Base-by-base conservation (phyloP, 2,329 filamentous ascomycete species). In the Apiospora arundinis region DNA sequence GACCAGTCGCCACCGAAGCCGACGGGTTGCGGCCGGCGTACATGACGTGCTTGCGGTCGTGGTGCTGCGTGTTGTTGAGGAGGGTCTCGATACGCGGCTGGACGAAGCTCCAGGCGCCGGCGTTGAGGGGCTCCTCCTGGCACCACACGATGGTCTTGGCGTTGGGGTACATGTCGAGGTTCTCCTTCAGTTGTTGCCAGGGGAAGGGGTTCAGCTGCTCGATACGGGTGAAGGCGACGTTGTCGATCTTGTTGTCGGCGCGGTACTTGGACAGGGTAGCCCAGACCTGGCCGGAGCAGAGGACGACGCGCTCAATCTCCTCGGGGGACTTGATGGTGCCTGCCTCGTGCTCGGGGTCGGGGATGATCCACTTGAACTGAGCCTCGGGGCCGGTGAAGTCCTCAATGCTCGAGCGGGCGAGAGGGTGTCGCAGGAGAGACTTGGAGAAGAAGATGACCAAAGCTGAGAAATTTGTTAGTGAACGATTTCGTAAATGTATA, bases 121-220 rank as follows among this genome's bases (percentile, higher is more conserved):
- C 96, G 82, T 99, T 99, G 72, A 99, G 90, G 44, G 96, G 96
- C 87, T 99, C 96, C 83, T 99, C 96, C 85, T 99, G 96, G 77
- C 91, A 92, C 95, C 95, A 99, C 74, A 99, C 95, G 76, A 99
- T 95, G 75, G 95, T 95, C 89, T 98, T 94, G 77, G 95, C 95
- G 83, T 99, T 99, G 81, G 95, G 94, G 87, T 99, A 99, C 83
- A 87, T 91, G 87, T 99, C 95, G 70, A 99, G 89, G 87, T 98
- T 98, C 83, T 98, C 95, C 87, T 93, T 94, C 70, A 99, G 90
- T 84, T 96, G 95, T 78, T 95, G 92, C 95, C 96, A 99, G 69
- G 96, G 96, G 93, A 99, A 99, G 79, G 96, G 96, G 86, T 99
- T 95, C 73, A 99, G 90, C 86, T 99, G 96, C 87, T 99, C 96